These are phyloP conservation scores for Saccharomyces jurei DNA, from an alignment of 805 yeast genomes.

Conservation along the genomic window DNA sequence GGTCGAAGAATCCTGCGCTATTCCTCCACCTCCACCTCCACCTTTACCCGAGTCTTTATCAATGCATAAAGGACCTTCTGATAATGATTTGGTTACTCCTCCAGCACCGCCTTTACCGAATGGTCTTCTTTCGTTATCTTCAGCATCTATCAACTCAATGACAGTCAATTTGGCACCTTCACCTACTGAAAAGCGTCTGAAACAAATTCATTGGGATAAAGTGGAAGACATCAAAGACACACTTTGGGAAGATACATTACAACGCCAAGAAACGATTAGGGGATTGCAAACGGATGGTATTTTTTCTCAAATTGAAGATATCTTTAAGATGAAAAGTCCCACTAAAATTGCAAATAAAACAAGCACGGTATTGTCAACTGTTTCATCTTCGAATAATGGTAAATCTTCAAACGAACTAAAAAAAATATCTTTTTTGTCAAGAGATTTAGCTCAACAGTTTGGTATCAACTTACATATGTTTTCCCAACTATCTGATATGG, in stretches of 20 bases:
- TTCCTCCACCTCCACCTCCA: constrained; percentile 25
- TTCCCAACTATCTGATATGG: constrained; percentile 44
- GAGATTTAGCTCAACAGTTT: constrained; percentile 72
- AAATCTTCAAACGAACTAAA: constrained; percentile 20
- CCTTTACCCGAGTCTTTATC: constrained; percentile 17
- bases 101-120: constrained; percentile 18
- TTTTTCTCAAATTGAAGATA: constrained; percentile 52
- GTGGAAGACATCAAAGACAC: constrained; percentile 51
- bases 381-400: background rate
- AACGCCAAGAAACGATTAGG: constrained; percentile 35
- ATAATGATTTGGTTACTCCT: background rate
- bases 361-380: constrained; percentile 22
- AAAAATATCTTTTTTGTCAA: constrained; percentile 49
- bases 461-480: constrained; percentile 69
- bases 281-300: constrained; percentile 53
- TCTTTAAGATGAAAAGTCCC: constrained; percentile 45
- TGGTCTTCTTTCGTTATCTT: constrained; percentile 8
- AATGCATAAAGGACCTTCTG: background rate
- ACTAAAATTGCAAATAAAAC: constrained; percentile 24
- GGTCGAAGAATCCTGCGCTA: constrained; percentile 25
- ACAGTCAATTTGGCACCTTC: background rate
- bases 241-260: constrained; percentile 47
- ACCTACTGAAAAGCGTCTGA: constrained; percentile 47
- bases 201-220: constrained; percentile 80
- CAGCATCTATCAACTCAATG: constrained; percentile 9